Conservation (phyloP, 2,329 filamentous ascomycete genomes). For the Colletotrichum melonis region DNA sequence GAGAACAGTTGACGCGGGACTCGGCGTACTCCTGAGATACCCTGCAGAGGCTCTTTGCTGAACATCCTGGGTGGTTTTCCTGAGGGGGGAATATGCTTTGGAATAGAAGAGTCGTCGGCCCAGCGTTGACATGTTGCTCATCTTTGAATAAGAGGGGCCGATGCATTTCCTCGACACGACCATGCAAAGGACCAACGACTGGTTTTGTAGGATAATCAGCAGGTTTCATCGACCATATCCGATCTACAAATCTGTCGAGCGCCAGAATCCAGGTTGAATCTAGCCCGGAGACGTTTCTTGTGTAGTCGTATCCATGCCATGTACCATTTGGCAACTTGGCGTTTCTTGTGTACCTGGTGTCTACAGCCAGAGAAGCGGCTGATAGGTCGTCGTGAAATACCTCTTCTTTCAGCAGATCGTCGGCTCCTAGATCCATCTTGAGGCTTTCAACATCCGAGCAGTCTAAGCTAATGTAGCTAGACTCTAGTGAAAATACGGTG, state of each 20-base stretch:
- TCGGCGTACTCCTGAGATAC: neutral
- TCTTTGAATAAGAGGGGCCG: neutral
- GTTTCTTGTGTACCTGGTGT: neutral
- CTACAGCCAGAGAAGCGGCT: neutral
- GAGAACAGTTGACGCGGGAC: neutral
- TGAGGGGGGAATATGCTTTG: neutral
- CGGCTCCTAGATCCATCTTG: no score
- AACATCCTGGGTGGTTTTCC: no score
- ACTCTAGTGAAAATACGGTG: conserved; percentile 12
- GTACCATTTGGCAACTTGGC: neutral
- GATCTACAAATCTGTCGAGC: neutral
- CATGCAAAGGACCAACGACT: neutral
- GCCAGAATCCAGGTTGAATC: neutral
- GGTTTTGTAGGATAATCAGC: neutral
- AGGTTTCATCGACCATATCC: neutral
- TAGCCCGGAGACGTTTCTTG: neutral
- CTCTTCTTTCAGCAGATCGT: neutral
- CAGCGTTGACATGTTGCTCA: neutral
- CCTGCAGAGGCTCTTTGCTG: neutral
- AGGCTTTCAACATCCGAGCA: neutral
- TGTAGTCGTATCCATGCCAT: neutral
- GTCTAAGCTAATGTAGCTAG: conserved; percentile 12
- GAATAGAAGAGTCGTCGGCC: neutral
- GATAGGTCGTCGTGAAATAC: neutral
- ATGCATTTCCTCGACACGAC: neutral